Base-by-base conservation (phyloP, 192 early-diverging fungal species). In the Linnemannia exigua region DNA sequence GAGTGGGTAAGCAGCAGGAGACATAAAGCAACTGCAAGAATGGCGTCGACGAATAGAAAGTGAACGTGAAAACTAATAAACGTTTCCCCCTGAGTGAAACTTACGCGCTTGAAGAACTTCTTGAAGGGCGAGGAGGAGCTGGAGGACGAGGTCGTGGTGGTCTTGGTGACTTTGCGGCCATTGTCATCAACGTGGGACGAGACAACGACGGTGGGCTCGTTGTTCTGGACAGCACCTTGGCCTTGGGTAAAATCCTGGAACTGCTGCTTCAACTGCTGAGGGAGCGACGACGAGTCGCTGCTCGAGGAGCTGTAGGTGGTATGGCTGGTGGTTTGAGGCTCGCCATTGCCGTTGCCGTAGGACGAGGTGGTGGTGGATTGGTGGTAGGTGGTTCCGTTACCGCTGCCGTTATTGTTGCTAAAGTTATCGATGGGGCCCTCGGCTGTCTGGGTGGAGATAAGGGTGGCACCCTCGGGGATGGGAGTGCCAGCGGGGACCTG, bases 51-150 rank as follows among this genome's bases (percentile, higher is more conserved):
- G 22, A 3, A 35, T 22, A 41, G 1, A 38, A 1, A 31, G 22
- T 48, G 5, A 28, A 22, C 9, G 5, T 41, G 0, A 3, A 47
- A 25, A 67, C 8, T 22, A 76, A 6, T 2, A 66, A 54, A 54
- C 2, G 22, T n/a, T 54, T 54, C 20, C 52, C 11, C 25, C 0
- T 15, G 36, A 25, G 38, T 66, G 36, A 76, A 15, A 80, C 84
- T 72, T 80, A 86, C 84, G 52, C 79, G 84, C 41, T 86, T 86
- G n/a, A 86, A 86, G 48, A 86, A 71, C 66, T 86, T 86, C 44
- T 78, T 80, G 16, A 86, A 79, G 11, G 83, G 71, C 20, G 75
- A 72, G 14, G 75, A 72, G 14, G 61, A 61, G 38, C 75, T 77
- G 5, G 82, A 79, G 20, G 82, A 85, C 4, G 84, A 61, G 14